Base-by-base conservation (phyloP, 164 flowering plant genomes). In the Dillenia turbinata region DNA sequence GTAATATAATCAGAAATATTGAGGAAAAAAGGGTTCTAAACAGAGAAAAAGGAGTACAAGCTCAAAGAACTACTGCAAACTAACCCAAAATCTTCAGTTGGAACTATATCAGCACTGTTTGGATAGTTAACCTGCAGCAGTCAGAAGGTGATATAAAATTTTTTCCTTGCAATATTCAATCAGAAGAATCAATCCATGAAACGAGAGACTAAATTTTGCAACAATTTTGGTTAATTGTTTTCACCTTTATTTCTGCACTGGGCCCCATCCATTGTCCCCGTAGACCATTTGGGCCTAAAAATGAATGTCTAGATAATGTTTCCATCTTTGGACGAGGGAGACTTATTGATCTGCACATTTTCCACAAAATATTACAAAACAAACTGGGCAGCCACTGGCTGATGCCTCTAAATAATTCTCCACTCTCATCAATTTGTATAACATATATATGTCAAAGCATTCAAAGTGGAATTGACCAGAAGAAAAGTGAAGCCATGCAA, bases 231-330 rank as follows among this genome's bases (percentile, higher is more conserved):
- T 33, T 33, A 33, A 33, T 33, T 33, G 40, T 33, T 33, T 33
- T 33, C 60, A 95, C 97, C 97, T 89, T 92, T 59, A 71, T 75
- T 52, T 81, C 84, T 22, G 85, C 59, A 55, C 66, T 83, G 49
- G 97, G 97, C 19, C 79, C 90, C 44, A 55, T 74, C 99, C 99
- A 89, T 66, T 84, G 92, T 48, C 88, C 88, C 53, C 66, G 73
- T 61, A 95, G 86, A 68, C 99, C 97, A 76, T 65, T 92, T 60
- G 94, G 94, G 16, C 99, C 99, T 33, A 95, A 75, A 66, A 95
- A 67, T 10, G 97, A 95, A 69, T 95, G 99, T 66, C 97, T 90
- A 14, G 99, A 90, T 62, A 92, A 72, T 40, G 99, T 95, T 68
- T 90, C 99, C 69, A 85, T 78, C 65, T 85, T 92, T 44, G 96